A percentile compares a stretch with the other conserved stretches of the same genome.
phyloP scores from a whole-genome alignment of 208 protist species.

The Trypanosomatidae sp. region DNA sequence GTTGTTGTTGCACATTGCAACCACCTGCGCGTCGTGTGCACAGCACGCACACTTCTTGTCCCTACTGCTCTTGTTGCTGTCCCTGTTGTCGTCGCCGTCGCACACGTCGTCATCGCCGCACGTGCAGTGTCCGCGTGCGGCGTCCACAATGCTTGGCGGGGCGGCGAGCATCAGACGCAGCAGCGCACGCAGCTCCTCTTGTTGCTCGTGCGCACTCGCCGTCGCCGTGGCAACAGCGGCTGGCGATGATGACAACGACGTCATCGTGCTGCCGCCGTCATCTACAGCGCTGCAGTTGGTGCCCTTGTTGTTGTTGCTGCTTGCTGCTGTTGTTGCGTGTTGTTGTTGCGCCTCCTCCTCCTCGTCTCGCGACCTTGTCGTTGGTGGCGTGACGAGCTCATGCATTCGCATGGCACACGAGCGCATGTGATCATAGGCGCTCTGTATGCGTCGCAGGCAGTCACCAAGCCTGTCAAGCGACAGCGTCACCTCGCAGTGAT shows the following conservation, averaged over 20 bases:
- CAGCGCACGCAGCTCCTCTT: background rate
- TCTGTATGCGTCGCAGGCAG: constrained; percentile 39
- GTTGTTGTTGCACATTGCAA: background rate
- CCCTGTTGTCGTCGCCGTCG: background rate
- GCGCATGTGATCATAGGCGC: constrained; percentile 54
- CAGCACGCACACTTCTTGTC: background rate
- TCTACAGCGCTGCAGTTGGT: no score
- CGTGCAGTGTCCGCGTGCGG: no score
- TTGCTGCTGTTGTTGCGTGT: no score
- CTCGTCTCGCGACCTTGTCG: constrained; percentile 6
- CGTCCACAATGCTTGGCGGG: background rate
- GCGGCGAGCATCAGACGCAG: background rate
- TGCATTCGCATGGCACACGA: no score
- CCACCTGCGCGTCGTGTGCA: background rate
- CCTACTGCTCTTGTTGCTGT: background rate
- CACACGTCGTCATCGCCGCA: no score
- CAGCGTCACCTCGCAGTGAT: constrained; percentile 8
- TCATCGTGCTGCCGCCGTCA: no score
- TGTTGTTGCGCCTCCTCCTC: no score
- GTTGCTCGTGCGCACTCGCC: no score
- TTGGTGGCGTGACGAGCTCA: no score
- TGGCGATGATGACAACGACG: no score
- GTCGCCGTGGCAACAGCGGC: no score
- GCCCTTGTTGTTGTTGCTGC: no score
- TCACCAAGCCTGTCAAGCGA: constrained; percentile 26